Evolutionary conservation across 768 basidiomycete genomes (phyloP).

Genomic region (Tylopilus cervinicoccineus): DNA sequence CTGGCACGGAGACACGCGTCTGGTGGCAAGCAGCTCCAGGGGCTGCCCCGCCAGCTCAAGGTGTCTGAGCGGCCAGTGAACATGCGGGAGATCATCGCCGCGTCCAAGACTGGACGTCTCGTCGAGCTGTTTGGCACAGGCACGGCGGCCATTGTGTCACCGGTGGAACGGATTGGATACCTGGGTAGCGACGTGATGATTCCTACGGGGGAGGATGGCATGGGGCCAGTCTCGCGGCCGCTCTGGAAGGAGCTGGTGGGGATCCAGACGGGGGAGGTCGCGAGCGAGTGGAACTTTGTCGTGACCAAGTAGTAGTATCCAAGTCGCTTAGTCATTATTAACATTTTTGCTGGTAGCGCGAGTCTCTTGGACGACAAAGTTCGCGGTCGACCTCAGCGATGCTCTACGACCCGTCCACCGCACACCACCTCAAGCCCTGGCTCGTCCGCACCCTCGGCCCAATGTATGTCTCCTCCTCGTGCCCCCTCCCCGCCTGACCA

Average conservation of each 20-base stretch:
- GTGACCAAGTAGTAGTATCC: slow-evolving; percentile 23
- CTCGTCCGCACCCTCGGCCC: slow-evolving; percentile 86
- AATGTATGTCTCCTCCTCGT: slow-evolving; percentile 48
- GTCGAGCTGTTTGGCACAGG: slow-evolving; percentile 50
- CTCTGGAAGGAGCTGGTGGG: slow-evolving; percentile 48
- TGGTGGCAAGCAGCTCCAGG: slow-evolving; percentile 41
- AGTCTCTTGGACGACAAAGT: background rate
- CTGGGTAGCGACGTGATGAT: slow-evolving; percentile 49
- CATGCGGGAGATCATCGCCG: slow-evolving; percentile 69
- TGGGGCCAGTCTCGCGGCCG: slow-evolving; percentile 62
- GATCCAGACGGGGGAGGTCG: slow-evolving; percentile 73
- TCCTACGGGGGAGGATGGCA: slow-evolving; percentile 62
- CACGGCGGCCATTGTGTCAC: slow-evolving; percentile 51
- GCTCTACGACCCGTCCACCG: slow-evolving; percentile 65
- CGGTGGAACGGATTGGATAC: slow-evolving; percentile 56
- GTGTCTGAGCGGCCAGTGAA: slow-evolving; percentile 69
- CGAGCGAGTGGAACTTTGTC: slow-evolving; percentile 76
- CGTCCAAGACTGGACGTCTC: slow-evolving; percentile 37
- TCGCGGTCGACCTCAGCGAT: slow-evolving; percentile 32
- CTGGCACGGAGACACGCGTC: slow-evolving; percentile 56
- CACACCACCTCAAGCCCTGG: slow-evolving; percentile 78
- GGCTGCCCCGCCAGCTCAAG: slow-evolving; percentile 51
- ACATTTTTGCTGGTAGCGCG: no score
- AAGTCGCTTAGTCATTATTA: slow-evolving; percentile 14
- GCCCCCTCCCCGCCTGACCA: background rate